Evolutionary conservation across 2,329 filamentous ascomycete genomes (phyloP), one percentile per base, ranked within the genome.

Genomic region (Hymenoscyphus repandus): DNA sequence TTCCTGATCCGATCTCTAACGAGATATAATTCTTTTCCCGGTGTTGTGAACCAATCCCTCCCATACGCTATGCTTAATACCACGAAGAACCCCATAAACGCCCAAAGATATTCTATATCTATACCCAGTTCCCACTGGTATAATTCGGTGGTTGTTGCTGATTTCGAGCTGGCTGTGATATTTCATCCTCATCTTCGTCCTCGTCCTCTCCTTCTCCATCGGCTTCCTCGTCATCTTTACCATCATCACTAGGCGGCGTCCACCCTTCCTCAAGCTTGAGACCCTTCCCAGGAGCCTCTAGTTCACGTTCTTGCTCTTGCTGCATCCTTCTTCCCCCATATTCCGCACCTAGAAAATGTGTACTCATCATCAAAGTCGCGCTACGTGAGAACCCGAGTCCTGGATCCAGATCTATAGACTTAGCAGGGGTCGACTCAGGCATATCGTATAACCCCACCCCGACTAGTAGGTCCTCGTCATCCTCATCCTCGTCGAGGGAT

Each of bases 361-460:
- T 27, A 4, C 22, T 27, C 22, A 27, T 27, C 22, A 27, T 27
- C 22, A 4, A 27, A 4, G 22, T 27, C 22, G 22, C 22, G 7
- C 22, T 27, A 4, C 22, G 22, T 27, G 22, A 27, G 7, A 27
- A 27, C 22, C 22, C 22, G 7, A 27, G 22, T 7, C 22, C 22
- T 27, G 22, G 22, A 27, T 27, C 22, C 22, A 27, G 22, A 27
- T 27, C 22, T 7, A 27, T 27, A 4, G 22, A 7, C 7, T 27
- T 27, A 7, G 4, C 22, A 74, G 2, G 77, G 71, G 56, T 76
- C 74, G 0, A 67, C 6, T 74, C 84, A 0, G 86, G 86, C 4
- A 79, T 72, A 61, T 90, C 88, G 66, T 93, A 93, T 0, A 93
- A 77, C 0, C 88, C 88, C 78, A 93, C 85, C 17, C 88, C 88